These are phyloP conservation scores for Trebouxia sp. DNA, from an alignment of 139 green algal species.

Conservation along the genomic window DNA sequence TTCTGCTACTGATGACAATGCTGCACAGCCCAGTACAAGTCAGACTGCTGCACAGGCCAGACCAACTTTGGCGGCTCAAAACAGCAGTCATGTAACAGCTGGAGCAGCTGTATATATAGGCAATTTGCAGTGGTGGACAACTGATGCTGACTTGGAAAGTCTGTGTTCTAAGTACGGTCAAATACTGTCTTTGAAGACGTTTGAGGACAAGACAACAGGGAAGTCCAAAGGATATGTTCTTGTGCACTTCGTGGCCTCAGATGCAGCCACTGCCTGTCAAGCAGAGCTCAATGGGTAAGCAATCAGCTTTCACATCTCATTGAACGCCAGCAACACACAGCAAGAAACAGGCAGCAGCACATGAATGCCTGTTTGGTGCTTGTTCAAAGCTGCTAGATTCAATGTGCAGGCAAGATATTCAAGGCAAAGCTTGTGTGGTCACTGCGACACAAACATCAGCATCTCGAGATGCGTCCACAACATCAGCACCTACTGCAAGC, in stretches of 20 bases:
- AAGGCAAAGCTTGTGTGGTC: slow-evolving; percentile 51
- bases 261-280: slow-evolving; percentile 62
- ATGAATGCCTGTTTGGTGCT: not conserved
- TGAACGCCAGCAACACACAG: too few species aligned
- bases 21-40: not conserved
- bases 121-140: slow-evolving; percentile 94
- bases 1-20: not conserved
- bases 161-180: slow-evolving; percentile 61
- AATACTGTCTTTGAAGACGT: slow-evolving; percentile 69
- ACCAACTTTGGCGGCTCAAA: not conserved
- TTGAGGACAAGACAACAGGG: slow-evolving; percentile 83
- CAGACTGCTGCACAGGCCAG: not conserved
- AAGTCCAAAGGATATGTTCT: slow-evolving; percentile 82
- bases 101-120: slow-evolving; percentile 68
- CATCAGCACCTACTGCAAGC: not conserved
- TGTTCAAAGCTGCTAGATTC: not conserved
- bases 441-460: slow-evolving; percentile 19
- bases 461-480: not conserved
- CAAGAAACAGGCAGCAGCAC: too few species aligned
- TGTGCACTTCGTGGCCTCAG: slow-evolving; percentile 67
- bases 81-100: not conserved
- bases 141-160: slow-evolving; percentile 86
- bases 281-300: slow-evolving; percentile 62
- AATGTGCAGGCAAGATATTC: slow-evolving; percentile 38
- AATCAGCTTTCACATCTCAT: too few species aligned